Percentiles rank a stretch among this genome's conserved stretches.
These are phyloP conservation scores for Andrographis paniculata DNA, from an alignment of 305 asterid genomes.

Conservation along the genomic window DNA sequence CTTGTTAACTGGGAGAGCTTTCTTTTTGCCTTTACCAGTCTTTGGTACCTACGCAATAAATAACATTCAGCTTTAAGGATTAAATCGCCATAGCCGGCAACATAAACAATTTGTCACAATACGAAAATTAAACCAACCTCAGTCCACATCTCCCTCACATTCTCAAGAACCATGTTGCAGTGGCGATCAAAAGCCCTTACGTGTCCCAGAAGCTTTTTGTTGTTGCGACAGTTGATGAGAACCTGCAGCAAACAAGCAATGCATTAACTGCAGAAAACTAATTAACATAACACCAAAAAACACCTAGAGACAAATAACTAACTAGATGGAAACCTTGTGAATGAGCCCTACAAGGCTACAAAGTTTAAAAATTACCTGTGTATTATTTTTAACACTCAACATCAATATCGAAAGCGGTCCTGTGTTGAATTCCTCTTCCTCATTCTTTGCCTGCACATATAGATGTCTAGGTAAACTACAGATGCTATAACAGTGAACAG, in stretches of 20 bases:
- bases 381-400: constrained; percentile 70
- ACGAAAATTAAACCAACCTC: constrained; percentile 38
- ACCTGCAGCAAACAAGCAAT: constrained; percentile 26
- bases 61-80: too few species aligned
- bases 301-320: neutral
- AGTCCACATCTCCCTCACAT: constrained; percentile 73
- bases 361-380: constrained; percentile 37
- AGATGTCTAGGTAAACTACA: constrained; percentile 10
- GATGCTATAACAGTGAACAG: neutral
- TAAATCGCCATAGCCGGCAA: too few species aligned
- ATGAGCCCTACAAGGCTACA: neutral
- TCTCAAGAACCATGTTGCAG: constrained; percentile 68
- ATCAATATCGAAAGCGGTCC: constrained; percentile 61
- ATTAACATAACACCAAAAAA: neutral
- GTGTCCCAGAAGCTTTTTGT: constrained; percentile 60
- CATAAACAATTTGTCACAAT: too few species aligned
- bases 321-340: constrained; percentile 2
- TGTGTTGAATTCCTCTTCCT: constrained; percentile 69
- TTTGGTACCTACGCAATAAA: constrained; percentile 40
- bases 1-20: constrained; percentile 60
- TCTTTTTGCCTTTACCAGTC: constrained; percentile 71
- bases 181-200: constrained; percentile 74
- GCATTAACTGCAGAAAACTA: neutral
- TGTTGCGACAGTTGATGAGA: constrained; percentile 61
- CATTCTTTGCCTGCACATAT: constrained; percentile 36